These are phyloP conservation scores for Fusarium verticillioides DNA, from an alignment of 2,329 filamentous ascomycete genomes.

Conservation along the genomic window DNA sequence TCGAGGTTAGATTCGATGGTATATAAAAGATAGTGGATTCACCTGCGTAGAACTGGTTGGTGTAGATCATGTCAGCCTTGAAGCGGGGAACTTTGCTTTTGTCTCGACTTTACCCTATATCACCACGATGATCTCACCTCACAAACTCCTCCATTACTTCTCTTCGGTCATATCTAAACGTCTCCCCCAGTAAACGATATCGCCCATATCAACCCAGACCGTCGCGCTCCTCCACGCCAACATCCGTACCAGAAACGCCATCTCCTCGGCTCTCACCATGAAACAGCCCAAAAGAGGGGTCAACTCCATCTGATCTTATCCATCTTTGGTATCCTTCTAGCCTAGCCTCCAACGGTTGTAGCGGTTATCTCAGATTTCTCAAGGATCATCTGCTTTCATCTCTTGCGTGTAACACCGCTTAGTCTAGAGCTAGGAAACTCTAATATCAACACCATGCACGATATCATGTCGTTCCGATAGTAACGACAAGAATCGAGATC, in stretches of 20 bases:
- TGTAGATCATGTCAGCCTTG: background rate
- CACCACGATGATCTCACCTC: background rate
- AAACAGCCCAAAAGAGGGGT: background rate
- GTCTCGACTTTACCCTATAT: background rate
- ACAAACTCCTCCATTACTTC: background rate
- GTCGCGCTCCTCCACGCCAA: background rate
- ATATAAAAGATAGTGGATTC: too few species aligned
- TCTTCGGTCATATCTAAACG: background rate
- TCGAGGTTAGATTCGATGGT: background rate
- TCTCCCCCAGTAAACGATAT: background rate
- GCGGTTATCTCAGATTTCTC: background rate
- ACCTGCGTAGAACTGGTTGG: background rate
- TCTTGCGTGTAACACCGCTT: background rate
- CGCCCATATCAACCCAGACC: background rate
- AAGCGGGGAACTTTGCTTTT: constrained; percentile 21
- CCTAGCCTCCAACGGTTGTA: background rate
- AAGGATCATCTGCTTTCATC: background rate
- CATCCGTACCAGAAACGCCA: background rate
- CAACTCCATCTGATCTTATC: background rate
- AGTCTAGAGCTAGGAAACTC: constrained; percentile 14
- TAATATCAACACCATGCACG: background rate
- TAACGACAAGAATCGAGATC: background rate
- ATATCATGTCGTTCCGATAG: background rate
- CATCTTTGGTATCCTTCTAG: background rate
- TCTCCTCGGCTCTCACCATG: background rate